phyloP scores from a whole-genome alignment of 306 rosid species.

The Sesbania bispinosa region DNA sequence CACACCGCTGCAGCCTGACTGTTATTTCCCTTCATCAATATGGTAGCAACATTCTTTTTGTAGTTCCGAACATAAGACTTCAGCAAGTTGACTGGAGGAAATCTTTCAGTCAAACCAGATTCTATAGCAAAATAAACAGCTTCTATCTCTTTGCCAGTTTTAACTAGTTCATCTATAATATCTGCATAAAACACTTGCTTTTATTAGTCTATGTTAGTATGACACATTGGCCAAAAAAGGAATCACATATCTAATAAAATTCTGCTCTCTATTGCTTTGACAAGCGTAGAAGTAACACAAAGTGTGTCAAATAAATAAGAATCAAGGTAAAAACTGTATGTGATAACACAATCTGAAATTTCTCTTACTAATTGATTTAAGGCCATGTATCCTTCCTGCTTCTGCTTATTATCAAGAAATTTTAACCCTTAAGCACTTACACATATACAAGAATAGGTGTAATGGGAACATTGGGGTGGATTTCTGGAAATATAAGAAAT shows the following conservation, averaged over 20 bases:
- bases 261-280: neutral
- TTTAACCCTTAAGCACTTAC: neutral
- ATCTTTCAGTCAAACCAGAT: constrained; percentile 69
- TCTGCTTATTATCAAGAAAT: neutral
- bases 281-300: neutral
- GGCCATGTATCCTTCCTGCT: neutral
- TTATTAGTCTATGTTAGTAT: neutral
- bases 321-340: neutral
- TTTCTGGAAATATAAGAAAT: neutral
- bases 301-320: neutral
- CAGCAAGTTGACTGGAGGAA: constrained; percentile 57
- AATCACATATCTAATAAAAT: constrained; percentile 3
- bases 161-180: constrained; percentile 66
- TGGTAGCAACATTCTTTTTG: constrained; percentile 46
- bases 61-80: constrained; percentile 55
- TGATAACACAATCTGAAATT: neutral
- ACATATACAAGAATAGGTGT: neutral
- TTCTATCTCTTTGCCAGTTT: constrained; percentile 73
- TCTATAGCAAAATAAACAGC: constrained; percentile 87
- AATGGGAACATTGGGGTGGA: neutral
- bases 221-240: neutral
- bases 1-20: constrained; percentile 55
- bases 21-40: constrained; percentile 48
- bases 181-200: constrained; percentile 45
- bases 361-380: neutral